Conservation (phyloP, 768 basidiomycete species). For the Tricholoma flavovirens region DNA sequence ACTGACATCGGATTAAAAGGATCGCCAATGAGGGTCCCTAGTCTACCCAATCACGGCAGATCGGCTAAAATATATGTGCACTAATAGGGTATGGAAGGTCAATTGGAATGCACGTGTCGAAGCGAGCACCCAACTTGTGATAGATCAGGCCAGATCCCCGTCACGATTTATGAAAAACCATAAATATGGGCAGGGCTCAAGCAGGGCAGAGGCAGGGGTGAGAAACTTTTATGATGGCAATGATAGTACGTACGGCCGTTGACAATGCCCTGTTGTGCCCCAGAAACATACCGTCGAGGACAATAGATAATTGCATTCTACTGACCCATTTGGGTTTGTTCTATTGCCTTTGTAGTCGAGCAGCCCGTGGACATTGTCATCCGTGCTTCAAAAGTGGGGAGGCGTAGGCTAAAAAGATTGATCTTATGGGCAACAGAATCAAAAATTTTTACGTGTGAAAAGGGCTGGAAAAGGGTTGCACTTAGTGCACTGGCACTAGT, state of each 20-base stretch:
- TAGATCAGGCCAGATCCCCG: not conserved
- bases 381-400: not conserved
- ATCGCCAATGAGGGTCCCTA: not conserved
- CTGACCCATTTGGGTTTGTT: too few relatives aligned
- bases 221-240: not conserved
- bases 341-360: too few relatives aligned
- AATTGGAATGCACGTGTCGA: conserved; percentile 3
- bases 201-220: not conserved
- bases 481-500: too few relatives aligned
- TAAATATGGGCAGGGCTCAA: not conserved
- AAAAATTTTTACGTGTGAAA: not conserved
- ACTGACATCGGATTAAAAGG: not conserved
- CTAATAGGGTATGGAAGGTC: not conserved
- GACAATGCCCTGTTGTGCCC: too few relatives aligned
- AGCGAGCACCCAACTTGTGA: not conserved
- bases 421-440: not conserved
- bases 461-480: too few relatives aligned
- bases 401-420: not conserved
- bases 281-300: too few relatives aligned
- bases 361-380: too few relatives aligned
- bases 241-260: too few relatives aligned
- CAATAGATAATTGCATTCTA: too few relatives aligned
- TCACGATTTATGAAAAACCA: not conserved
- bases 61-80: not conserved
- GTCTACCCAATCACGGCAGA: not conserved